Base-by-base conservation (phyloP, 2,329 filamentous ascomycete species). In the Alternaria arborescens region DNA sequence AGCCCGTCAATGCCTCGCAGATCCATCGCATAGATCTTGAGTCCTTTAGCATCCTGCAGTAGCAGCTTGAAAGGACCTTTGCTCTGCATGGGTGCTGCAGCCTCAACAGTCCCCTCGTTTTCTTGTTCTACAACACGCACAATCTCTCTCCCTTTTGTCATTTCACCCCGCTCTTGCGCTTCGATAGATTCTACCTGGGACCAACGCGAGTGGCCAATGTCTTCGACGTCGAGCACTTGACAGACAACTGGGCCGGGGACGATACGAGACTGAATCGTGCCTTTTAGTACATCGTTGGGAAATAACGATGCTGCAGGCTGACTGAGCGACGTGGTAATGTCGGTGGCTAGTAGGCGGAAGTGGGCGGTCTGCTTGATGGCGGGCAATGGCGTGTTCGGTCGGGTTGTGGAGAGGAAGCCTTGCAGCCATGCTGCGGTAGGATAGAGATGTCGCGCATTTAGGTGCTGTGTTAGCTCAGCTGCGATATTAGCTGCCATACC, bases 141-240 rank as follows among this genome's bases (percentile, higher is more conserved):
- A 30, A 99, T 88, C 76, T 97, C 91, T 10, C 93, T 82, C 0
- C 95, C 95, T 41, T 88, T 86, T 0, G 86, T 92, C 65, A 83
- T 86, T 79, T 94, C 91, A 1, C 92, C 92, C 12, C 91, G 85
- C 71, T 90, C 88, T 44, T 88, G 82, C 43, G 88, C 86, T 77
- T 94, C 91, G 7, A 95, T 87, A 34, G 89, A 88, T 77, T 97
- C 93, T 32, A 97, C 86, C 77, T 97, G 93, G 65, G 92, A 90
- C 92, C 94, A 97, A 52, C 91, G 86, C 69, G 90, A 93, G 53
- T 86, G 85, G 2, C 89, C 86, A 20, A 98, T 85, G 73, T 98
- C 94, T 73, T 97, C 90, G 8, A 98, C 84, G 70, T 96, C 93
- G 1, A 97, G 81, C 1, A 98, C 87, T 77, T 98, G 95, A 1